Base-by-base conservation (phyloP, 371 early-diverging fungal genomes). In the Funneliformis caledonium region DNA sequence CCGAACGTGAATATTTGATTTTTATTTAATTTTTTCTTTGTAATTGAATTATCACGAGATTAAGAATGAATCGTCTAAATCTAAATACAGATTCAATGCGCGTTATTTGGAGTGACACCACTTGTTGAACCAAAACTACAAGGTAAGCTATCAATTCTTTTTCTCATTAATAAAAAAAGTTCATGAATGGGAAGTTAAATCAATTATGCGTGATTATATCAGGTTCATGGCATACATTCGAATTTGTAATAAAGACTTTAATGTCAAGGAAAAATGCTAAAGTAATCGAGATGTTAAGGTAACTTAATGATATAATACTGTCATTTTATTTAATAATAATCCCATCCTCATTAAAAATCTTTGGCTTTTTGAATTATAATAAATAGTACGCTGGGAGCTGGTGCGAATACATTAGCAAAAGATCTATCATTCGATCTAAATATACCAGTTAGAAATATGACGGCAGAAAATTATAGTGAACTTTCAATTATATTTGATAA, bases 341-440 rank as follows among this genome's bases (percentile, higher is more conserved):
- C 3, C 31, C 10, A 2, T 64, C 10, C 26, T 10, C 10, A 5
- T 19, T 26, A 26, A 31, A 22, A 10, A 64, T 64, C 19, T 64
- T 64, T 4, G 16, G 4, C 3, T 6, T 19, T 4, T 2, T 22
- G 4, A 26, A 31, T 26, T 14, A 64, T 67, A 22, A 70, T 33
- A 75, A n/a, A n/a, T n/a, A n/a, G 75, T 43, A 60, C 56, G 3
- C 22, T 75, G 2, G 75, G 75, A 4, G 75, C 75, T 2, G 75
- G 75, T 11, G 59, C 75, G 7, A 59, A 75, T 37, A n/a, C 0
- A 31, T 8, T 75, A 10, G 16, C n/a, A 9, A 59, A 59, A 60
- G n/a, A 61, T 52, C 37, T 75, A n/a, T 59, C 75, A 16, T 75
- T 75, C 59, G 33, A 60, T 75, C n/a, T 60, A 9, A 19, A 45